Conservation (phyloP, 2,329 filamentous ascomycete species). For the Chaetomiaceae sp. region DNA sequence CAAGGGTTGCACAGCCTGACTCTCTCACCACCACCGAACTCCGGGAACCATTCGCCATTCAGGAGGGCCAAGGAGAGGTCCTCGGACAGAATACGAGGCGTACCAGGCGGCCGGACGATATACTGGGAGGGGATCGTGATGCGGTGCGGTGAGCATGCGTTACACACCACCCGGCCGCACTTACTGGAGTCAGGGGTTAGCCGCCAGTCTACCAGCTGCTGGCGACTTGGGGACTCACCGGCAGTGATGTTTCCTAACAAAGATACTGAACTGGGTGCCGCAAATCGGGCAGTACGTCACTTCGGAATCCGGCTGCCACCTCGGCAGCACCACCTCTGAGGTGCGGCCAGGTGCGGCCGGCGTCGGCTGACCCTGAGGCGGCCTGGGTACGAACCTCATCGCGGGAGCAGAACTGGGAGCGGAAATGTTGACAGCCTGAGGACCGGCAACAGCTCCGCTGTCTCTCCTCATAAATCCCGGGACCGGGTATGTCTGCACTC, state of each 20-base stretch:
- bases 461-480: not conserved
- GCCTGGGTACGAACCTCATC: not conserved
- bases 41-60: slow-evolving; percentile 41
- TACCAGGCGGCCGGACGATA: slow-evolving; percentile 72
- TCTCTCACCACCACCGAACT: slow-evolving; percentile 51
- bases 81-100: slow-evolving; percentile 31
- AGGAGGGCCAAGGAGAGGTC: slow-evolving; percentile 38
- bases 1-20: slow-evolving; percentile 60
- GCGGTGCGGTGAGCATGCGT: slow-evolving; percentile 83
- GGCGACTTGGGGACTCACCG: slow-evolving; percentile 44
- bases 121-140: slow-evolving; percentile 93
- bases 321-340: slow-evolving; percentile 56
- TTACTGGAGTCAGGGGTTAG: slow-evolving; percentile 50
- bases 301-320: slow-evolving; percentile 86
- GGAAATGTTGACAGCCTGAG: not conserved
- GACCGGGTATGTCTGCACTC: not conserved
- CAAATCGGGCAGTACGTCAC: slow-evolving; percentile 84
- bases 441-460: not conserved
- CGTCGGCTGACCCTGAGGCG: not conserved
- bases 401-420: not conserved
- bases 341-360: not conserved
- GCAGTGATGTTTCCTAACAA: slow-evolving; percentile 90
- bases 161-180: slow-evolving; percentile 89
- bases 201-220: not conserved
- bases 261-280: slow-evolving; percentile 71